These are phyloP conservation scores for Solanum rostratum DNA, from an alignment of 257 asterid genomes.

Conservation along the genomic window DNA sequence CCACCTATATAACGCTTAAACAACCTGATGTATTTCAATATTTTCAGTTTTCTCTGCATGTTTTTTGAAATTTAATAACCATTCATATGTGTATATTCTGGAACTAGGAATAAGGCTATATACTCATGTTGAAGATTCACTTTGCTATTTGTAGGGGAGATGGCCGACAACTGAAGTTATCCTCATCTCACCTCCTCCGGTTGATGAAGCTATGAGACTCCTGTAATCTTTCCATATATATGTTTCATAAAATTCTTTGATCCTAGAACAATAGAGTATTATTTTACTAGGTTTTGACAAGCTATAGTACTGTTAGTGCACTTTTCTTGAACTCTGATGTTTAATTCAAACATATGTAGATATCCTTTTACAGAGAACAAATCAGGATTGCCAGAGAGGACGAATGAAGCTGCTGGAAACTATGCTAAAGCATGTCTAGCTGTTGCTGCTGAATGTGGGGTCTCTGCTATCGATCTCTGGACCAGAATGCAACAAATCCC, in stretches of 20 bases:
- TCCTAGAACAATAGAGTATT: not conserved
- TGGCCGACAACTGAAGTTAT: constrained; percentile 61
- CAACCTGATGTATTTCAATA: too few species aligned
- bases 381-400: constrained; percentile 63
- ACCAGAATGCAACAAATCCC: constrained; percentile 64
- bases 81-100: not conserved
- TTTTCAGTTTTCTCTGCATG: not conserved
- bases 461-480: constrained; percentile 57
- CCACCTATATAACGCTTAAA: too few species aligned
- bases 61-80: not conserved
- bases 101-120: not conserved
- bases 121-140: not conserved
- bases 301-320: not conserved
- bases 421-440: constrained; percentile 67
- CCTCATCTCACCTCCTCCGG: constrained; percentile 80
- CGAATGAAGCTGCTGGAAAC: constrained; percentile 61
- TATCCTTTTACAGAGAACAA: constrained; percentile 30
- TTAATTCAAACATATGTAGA: constrained; percentile 13
- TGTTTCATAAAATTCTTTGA: not conserved
- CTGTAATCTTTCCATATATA: constrained; percentile 20
- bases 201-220: constrained; percentile 66
- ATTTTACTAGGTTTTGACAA: not conserved
- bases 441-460: constrained; percentile 54
- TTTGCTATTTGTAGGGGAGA: constrained; percentile 35
- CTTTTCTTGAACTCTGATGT: not conserved